phyloP scores from a whole-genome alignment of 2,329 filamentous ascomycete genomes.

The Curvularia eragrostidis region DNA sequence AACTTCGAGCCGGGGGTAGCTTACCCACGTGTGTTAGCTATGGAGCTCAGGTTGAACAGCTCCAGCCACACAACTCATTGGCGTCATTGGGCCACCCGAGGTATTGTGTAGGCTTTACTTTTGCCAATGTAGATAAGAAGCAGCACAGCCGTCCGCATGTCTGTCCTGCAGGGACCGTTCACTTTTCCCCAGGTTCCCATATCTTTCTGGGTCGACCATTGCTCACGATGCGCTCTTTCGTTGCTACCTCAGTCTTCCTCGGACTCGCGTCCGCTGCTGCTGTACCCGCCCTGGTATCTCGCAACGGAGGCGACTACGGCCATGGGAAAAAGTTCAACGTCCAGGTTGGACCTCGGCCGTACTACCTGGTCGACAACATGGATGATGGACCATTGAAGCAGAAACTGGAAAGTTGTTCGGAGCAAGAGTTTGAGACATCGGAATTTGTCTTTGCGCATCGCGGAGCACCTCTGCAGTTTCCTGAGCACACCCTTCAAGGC shows the following conservation, averaged over 20 bases:
- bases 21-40: conserved; percentile 37
- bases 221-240: conserved; percentile 38
- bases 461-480: conserved; percentile 47
- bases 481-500: conserved; percentile 44
- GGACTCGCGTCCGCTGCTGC: conserved; percentile 40
- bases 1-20: conserved; percentile 19
- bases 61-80: conserved; percentile 20
- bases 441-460: conserved; percentile 48
- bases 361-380: conserved; percentile 49
- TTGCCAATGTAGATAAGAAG: conserved; percentile 34
- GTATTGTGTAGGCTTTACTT: conserved; percentile 7
- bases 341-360: conserved; percentile 46
- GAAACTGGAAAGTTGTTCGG: conserved; percentile 48
- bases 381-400: conserved; percentile 47
- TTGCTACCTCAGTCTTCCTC: conserved; percentile 36
- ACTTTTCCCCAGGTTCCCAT: conserved; percentile 16
- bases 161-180: conserved; percentile 29
- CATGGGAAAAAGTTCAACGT: conserved; percentile 39
- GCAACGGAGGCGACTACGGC: conserved; percentile 12
- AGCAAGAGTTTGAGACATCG: conserved; percentile 44
- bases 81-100: conserved; percentile 16
- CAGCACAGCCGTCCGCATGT: conserved; percentile 12
- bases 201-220: conserved; percentile 9
- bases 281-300: conserved; percentile 35
- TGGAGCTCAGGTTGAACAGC: conserved; percentile 21